phyloP scores from a whole-genome alignment of 164 flowering plant species.

The Berberis vulgaris region DNA sequence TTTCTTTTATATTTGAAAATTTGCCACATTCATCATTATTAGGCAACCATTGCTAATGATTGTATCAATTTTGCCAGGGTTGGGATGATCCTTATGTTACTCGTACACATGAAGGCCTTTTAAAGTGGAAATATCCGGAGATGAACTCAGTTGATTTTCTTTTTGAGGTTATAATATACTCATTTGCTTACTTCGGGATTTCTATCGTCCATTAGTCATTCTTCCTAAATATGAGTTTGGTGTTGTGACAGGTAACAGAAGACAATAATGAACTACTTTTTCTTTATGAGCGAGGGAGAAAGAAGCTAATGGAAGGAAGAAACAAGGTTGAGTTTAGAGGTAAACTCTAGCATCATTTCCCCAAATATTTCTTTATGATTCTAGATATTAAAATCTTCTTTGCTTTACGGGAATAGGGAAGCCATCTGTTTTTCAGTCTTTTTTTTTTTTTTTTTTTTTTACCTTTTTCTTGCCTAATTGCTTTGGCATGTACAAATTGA shows the following conservation, averaged over 20 bases:
- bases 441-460: no score
- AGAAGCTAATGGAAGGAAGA: constrained; percentile 68
- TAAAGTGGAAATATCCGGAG: constrained; percentile 90
- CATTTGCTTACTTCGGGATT: neutral
- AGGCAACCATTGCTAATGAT: constrained; percentile 8
- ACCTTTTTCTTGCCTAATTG: no score
- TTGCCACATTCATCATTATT: neutral
- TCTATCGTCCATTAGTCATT: neutral
- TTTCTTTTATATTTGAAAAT: neutral
- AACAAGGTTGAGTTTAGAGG: constrained; percentile 54
- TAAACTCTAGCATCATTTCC: constrained; percentile 10
- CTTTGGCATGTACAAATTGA: no score
- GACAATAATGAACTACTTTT: constrained; percentile 41
- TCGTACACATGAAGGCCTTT: constrained; percentile 86
- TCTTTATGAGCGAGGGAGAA: constrained; percentile 75
- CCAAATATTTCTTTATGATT: neutral
- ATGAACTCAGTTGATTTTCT: constrained; percentile 95
- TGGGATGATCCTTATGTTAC: constrained; percentile 97
- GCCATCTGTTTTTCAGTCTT: no score
- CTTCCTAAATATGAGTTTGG: neutral
- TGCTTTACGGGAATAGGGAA: no score
- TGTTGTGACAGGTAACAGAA: constrained; percentile 41
- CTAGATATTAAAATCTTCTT: neutral
- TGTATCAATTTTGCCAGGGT: constrained; percentile 41
- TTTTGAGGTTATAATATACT: constrained; percentile 54